Percentiles rank a stretch among this genome's conserved stretches.
Conservation (phyloP, 2,329 filamentous ascomycete genomes). For the Graphilbum fragrans region DNA sequence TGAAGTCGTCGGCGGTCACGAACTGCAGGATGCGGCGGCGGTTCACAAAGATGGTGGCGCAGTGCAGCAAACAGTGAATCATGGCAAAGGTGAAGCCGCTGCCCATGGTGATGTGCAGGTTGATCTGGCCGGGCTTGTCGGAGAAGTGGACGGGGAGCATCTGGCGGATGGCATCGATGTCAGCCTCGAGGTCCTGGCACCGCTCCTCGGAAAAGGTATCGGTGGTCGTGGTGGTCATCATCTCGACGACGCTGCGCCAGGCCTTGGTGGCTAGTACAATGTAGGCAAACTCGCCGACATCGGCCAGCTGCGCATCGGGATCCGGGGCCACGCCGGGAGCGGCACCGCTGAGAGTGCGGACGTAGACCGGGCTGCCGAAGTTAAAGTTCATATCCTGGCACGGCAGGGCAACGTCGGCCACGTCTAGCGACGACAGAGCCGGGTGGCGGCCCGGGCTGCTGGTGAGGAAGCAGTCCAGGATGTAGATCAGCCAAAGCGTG, state of each 20-base stretch:
- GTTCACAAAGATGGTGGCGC: conserved; percentile 48
- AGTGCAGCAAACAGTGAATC: conserved; percentile 49
- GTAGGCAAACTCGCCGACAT: conserved; percentile 49
- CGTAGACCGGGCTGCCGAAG: conserved; percentile 46
- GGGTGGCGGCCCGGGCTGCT: conserved; percentile 49
- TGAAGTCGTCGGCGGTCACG: conserved; percentile 39
- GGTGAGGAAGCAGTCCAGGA: conserved; percentile 49
- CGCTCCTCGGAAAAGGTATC: conserved; percentile 41
- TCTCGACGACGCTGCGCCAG: conserved; percentile 49
- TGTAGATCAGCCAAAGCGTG: conserved; percentile 50
- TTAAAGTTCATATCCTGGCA: conserved; percentile 52
- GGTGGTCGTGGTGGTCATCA: conserved; percentile 42
- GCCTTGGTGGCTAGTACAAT: conserved; percentile 48
- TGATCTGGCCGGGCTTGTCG: conserved; percentile 49
- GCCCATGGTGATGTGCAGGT: conserved; percentile 51
- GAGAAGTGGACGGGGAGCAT: conserved; percentile 46
- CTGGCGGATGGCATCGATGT: conserved; percentile 42
- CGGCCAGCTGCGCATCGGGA: conserved; percentile 25
- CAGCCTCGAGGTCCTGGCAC: conserved; percentile 36
- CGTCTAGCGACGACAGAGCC: conserved; percentile 40
- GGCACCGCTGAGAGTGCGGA: conserved; percentile 39
- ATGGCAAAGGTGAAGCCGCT: conserved; percentile 51
- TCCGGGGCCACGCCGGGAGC: conserved; percentile 25
- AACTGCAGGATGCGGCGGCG: conserved; percentile 46
- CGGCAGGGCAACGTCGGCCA: conserved; percentile 42